Base-by-base conservation (phyloP, 306 rosid species). In the Geum urbanum region DNA sequence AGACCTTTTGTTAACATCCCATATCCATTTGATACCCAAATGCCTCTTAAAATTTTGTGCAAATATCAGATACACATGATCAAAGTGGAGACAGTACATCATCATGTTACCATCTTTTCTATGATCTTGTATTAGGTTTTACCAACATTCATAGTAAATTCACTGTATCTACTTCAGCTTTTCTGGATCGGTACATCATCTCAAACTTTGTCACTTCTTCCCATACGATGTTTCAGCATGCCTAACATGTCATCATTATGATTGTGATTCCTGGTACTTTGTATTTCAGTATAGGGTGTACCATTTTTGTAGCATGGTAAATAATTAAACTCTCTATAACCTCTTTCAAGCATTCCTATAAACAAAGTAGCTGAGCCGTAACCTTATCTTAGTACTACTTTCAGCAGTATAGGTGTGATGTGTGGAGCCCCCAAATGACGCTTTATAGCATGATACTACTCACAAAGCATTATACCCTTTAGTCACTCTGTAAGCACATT, bases 211-310 rank as follows among this genome's bases (percentile, higher is more conserved):
- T 76, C 87, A 81, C 83, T 82, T 78, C 78, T 71, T 85, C 69
- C 70, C 50, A 66, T 88, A 82, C 76, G 71, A 70, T 84, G 84
- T 84, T 82, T 78, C 76, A 79, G 90, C 89, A 86, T 87, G 96
- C 86, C 59, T 80, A 79, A 78, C 85, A 74, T 81, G 83, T 82
- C 53, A 76, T 80, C 79, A 86, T 83, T 20, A 35, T 59, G 22
- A 59, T 59, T 59, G 22, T 37, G 55, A 82, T 81, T 77, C 77
- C 57, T 65, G 68, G 69, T 80, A 58, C 87, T 88, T 91, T 82
- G 73, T 73, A 66, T 85, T 77, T 83, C 55, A 72, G 67, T 71
- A 11, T 79, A 53, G 74, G 74, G 78, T 68, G 53, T 76, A 72
- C 61, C 86, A 84, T 87, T 82, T 72, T 77, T 71, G 77, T 70